Conservation (phyloP, 257 asterid genomes). For the Scutellaria minor region DNA sequence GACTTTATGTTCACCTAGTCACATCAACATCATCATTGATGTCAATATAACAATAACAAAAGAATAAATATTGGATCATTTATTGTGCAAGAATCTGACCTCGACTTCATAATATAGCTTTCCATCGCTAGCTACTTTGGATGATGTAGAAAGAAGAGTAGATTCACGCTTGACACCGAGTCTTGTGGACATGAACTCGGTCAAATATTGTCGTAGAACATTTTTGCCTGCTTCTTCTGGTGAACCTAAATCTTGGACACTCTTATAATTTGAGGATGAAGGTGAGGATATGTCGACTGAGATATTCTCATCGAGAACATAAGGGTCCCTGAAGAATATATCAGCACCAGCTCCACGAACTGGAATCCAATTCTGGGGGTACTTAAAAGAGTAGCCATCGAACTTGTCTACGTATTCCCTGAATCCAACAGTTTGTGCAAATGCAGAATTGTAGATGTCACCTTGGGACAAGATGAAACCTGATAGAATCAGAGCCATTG, state of each 20-base stretch:
- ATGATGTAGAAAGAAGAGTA: conserved; percentile 69
- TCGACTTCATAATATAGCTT: conserved; percentile 78
- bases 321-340: conserved; percentile 94
- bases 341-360: conserved; percentile 98
- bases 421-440: conserved; percentile 63
- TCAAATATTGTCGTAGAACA: conserved; percentile 74
- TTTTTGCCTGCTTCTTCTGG: conserved; percentile 89
- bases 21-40: conserved; percentile 14
- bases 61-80: too few relatives aligned
- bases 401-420: conserved; percentile 80
- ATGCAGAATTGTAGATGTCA: conserved; percentile 41
- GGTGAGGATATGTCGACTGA: conserved; percentile 89
- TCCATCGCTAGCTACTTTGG: conserved; percentile 88
- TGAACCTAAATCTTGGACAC: conserved; percentile 86
- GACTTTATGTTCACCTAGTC: conserved; percentile 85
- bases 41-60: conserved; percentile 2
- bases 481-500: conserved; percentile 64
- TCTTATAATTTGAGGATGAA: conserved; percentile 79
- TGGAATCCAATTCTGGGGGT: conserved; percentile 93
- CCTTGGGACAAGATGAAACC: conserved; percentile 55
- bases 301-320: conserved; percentile 86
- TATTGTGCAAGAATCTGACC: conserved; percentile 47
- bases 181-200: conserved; percentile 98
- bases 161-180: conserved; percentile 94
- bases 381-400: conserved; percentile 83